Evolutionary conservation across 2,329 filamentous ascomycete species (phyloP), one percentile per base, ranked within the genome.

Genomic region (Colletotrichum endophyticum): DNA sequence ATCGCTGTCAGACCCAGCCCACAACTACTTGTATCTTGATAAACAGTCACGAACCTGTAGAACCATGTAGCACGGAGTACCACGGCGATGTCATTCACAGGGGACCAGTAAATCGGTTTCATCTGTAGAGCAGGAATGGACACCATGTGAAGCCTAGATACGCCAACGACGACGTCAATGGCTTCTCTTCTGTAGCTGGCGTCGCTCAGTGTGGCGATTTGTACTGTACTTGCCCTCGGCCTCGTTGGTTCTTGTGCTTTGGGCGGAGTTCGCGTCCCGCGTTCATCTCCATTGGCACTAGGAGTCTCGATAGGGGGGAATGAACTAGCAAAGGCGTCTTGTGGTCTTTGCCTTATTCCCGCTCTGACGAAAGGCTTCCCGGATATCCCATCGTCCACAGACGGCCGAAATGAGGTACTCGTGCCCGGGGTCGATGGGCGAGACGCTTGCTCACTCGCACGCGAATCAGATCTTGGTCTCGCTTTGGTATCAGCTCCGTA

Each of bases 71-170:
- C 96, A 79, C 97, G 91, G 73, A 94, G 90, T 3, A 99, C 96
- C 44, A 93, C 89, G 8, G 95, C 94, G 36, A 98, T 91, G 81
- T 99, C 97, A 80, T 98, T 96, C 36, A 99, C 91, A 9, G 97
- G 96, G 22, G 94, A 96, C 97, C 97, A 99, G 83, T 99, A 99
- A 76, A 99, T 98, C 0, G 97, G 97, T 84, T 96, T 95, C 96
- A 99, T 98, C 81, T 95, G 90, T 39, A 98, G 86, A 70, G 91
- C 91, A 27, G 96, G 96, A 80, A 99, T 89, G 74, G 95, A 93
- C 2, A 99, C 96, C 81, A 96, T 91, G 83, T 99, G 96, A 74
- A 99, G 88, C 79, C 96, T 91, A n/a, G 96, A 98, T 8, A 97
- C 89, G 0, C 97, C 97, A 2, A 99, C 96, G 5, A 96, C 92